A percentile compares a stretch with the other conserved stretches of the same genome.
phyloP scores from a whole-genome alignment of 805 yeast species.

The Huiozyma naganishii region DNA sequence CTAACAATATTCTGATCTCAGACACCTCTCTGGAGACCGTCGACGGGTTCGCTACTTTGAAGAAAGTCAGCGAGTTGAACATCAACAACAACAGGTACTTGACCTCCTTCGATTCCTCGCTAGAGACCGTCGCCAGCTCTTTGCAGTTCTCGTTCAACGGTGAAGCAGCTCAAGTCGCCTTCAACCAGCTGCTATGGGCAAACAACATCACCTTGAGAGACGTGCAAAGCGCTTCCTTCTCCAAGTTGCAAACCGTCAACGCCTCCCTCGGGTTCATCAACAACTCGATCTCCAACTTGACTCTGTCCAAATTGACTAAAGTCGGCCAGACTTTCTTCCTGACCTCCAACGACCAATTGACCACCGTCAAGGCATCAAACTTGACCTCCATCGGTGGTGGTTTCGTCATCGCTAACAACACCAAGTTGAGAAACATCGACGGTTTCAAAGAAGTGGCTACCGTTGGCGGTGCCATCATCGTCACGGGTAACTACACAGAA shows the following conservation, averaged over 20 bases:
- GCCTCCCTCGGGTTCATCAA: slow-evolving; percentile 72
- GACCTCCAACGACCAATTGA: slow-evolving; percentile 62
- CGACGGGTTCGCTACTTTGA: slow-evolving; percentile 46
- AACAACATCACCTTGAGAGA: slow-evolving; percentile 80
- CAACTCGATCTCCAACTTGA: slow-evolving; percentile 51
- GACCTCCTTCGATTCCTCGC: slow-evolving; percentile 57
- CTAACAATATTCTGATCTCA: slow-evolving; percentile 57
- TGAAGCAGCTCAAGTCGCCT: slow-evolving; percentile 54
- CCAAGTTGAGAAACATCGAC: slow-evolving; percentile 48
- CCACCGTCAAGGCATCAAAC: slow-evolving; percentile 54
- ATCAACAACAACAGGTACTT: slow-evolving; percentile 86
- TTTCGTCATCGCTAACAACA: slow-evolving; percentile 79
- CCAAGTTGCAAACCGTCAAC: slow-evolving; percentile 60
- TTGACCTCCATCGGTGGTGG: slow-evolving; percentile 85
- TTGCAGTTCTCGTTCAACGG: slow-evolving; percentile 82
- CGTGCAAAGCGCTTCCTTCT: slow-evolving; percentile 61
- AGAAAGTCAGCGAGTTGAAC: slow-evolving; percentile 46
- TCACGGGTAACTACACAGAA: slow-evolving; percentile 70
- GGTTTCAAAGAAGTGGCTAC: slow-evolving; percentile 67
- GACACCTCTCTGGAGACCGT: slow-evolving; percentile 63
- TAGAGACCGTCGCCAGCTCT: slow-evolving; percentile 61
- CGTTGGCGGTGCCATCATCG: slow-evolving; percentile 80
- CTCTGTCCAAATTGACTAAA: slow-evolving; percentile 41
- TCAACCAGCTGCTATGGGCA: slow-evolving; percentile 71
- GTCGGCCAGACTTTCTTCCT: slow-evolving; percentile 79